Evolutionary conservation across 176 grass and related monocot genomes (phyloP).

Genomic region (Panicum miliaceum): DNA sequence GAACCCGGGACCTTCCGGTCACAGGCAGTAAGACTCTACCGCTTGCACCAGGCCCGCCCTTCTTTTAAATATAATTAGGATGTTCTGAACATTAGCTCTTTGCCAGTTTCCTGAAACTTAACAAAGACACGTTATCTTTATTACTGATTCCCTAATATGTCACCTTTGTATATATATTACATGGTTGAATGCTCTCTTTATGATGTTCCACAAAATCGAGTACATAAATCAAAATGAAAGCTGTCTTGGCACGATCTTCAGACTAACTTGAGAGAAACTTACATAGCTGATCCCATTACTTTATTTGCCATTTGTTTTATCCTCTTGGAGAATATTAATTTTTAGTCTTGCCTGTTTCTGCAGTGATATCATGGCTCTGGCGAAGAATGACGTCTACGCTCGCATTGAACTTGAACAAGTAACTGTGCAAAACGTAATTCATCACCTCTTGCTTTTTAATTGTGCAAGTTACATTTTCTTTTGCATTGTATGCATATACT

Average conservation of each 20-base stretch:
- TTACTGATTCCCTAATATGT: background rate
- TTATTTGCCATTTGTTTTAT: slow-evolving; percentile 24
- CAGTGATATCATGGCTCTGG: slow-evolving; percentile 82
- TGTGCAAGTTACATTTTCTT: background rate
- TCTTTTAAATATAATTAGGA: background rate
- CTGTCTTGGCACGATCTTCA: background rate
- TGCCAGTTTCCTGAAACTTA: background rate
- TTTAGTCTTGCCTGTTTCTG: background rate
- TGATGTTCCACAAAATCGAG: too few species aligned
- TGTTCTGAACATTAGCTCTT: background rate
- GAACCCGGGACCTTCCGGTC: too few species aligned
- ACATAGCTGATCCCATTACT: background rate
- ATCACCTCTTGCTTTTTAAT: slow-evolving; percentile 20
- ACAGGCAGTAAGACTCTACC: too few species aligned
- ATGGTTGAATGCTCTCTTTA: slow-evolving; percentile 1
- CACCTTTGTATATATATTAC: slow-evolving; percentile 9
- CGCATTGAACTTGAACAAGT: slow-evolving; percentile 67
- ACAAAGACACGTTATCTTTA: background rate
- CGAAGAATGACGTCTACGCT: slow-evolving; percentile 63
- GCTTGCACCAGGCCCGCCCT: too few species aligned
- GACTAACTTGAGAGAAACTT: slow-evolving; percentile 6
- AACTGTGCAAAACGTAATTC: slow-evolving; percentile 56
- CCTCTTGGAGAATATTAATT: slow-evolving; percentile 24
- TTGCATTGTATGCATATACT: slow-evolving; percentile 1
- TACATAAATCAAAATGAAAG: slow-evolving; percentile 5